These are phyloP conservation scores for Sanghuangporus sanghuang DNA, from an alignment of 1,284 basidiomycete species.

Conservation along the genomic window DNA sequence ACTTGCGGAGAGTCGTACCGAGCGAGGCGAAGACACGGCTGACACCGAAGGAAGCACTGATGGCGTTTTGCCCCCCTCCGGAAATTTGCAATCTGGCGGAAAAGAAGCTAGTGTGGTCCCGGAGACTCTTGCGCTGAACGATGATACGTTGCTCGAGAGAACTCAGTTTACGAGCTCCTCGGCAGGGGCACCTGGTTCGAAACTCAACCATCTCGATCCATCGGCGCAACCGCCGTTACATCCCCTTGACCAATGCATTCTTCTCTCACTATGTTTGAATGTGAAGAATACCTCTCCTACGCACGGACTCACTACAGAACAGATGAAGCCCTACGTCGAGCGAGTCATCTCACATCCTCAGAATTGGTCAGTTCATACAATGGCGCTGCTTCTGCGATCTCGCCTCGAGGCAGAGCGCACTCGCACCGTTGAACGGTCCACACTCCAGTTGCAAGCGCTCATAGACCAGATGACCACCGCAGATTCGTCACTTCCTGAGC, in stretches of 20 bases:
- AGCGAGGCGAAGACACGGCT: slow-evolving; percentile 10
- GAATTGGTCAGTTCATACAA: slow-evolving; percentile 94
- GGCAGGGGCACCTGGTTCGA: slow-evolving; percentile 36
- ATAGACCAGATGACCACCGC: slow-evolving; percentile 93
- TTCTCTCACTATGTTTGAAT: slow-evolving; percentile 85
- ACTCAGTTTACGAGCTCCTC: slow-evolving; percentile 82
- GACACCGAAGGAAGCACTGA: slow-evolving; percentile 6
- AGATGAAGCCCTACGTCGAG: slow-evolving; percentile 86
- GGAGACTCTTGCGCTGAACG: slow-evolving; percentile 81
- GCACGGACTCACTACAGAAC: slow-evolving; percentile 83
- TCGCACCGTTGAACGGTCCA: slow-evolving; percentile 85
- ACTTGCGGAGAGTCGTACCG: slow-evolving; percentile 75
- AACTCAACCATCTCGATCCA: slow-evolving; percentile 71
- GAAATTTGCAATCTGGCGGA: slow-evolving; percentile 15
- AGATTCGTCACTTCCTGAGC: slow-evolving; percentile 65
- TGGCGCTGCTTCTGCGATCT: slow-evolving; percentile 86
- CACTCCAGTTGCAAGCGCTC: slow-evolving; percentile 87
- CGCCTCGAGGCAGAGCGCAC: slow-evolving; percentile 83
- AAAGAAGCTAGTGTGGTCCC: slow-evolving; percentile 45
- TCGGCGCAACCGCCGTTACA: slow-evolving; percentile 81
- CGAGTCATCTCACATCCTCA: slow-evolving; percentile 82
- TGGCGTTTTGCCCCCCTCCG: not conserved
- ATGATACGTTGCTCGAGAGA: slow-evolving; percentile 94
- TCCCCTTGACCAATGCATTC: slow-evolving; percentile 87
- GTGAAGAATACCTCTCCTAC: slow-evolving; percentile 83